Conservation (phyloP, 768 basidiomycete genomes). For the Boletus reticuloceps region DNA sequence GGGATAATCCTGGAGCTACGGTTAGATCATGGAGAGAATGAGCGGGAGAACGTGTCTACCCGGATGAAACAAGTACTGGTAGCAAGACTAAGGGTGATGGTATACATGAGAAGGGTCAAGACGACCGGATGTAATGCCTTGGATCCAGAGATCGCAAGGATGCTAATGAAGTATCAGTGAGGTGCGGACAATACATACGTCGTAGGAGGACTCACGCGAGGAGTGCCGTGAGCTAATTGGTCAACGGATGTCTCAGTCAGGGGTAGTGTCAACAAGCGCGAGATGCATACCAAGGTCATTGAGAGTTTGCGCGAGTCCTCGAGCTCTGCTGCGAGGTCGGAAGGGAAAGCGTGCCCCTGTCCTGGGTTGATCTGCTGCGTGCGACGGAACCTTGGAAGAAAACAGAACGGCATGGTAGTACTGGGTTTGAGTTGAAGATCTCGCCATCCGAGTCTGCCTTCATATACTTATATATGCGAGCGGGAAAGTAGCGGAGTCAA, state of each 20-base stretch:
- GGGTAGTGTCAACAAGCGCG: not conserved
- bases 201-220: constrained; percentile 12
- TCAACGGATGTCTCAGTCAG: not conserved
- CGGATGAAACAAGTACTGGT: constrained; percentile 6
- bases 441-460: no score
- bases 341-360: no score
- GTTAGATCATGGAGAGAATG: not conserved
- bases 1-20: not conserved
- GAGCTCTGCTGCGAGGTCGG: no score
- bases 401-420: no score
- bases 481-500: no score
- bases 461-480: no score
- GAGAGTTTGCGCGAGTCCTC: not conserved
- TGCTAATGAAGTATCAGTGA: not conserved
- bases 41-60: not conserved
- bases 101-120: constrained; percentile 23
- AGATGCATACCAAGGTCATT: not conserved
- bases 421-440: no score
- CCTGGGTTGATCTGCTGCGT: no score
- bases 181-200: not conserved
- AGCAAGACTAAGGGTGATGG: constrained; percentile 19
- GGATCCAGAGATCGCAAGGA: constrained; percentile 13
- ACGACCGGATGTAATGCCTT: constrained; percentile 2
- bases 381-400: no score
- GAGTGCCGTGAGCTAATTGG: constrained; percentile 13